Conservation (phyloP, 2,329 filamentous ascomycete species). For the Fusarium sarcochroum region DNA sequence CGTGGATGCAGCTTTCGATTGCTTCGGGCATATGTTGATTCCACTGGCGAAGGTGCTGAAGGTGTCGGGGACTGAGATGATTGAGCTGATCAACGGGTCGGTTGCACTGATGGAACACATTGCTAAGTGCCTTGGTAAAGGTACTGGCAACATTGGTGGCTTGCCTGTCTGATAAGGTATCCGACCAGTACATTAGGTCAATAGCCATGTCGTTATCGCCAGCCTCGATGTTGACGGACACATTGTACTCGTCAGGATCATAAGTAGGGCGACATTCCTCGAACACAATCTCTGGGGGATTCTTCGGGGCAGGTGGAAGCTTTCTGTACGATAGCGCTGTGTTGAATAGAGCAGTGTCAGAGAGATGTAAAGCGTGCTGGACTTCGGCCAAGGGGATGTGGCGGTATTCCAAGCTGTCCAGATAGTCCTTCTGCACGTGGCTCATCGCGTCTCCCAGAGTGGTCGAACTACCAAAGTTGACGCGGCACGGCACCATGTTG, state of each 20-base stretch:
- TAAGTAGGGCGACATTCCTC: conserved; percentile 44
- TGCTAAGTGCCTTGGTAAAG: conserved; percentile 37
- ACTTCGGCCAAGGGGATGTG: conserved; percentile 35
- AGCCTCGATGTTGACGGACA: conserved; percentile 42
- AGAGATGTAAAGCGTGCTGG: conserved; percentile 42
- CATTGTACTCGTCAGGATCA: conserved; percentile 43
- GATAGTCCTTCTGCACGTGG: conserved; percentile 28
- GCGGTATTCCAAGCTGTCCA: conserved; percentile 33
- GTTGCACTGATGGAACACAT: conserved; percentile 32
- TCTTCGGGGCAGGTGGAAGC: conserved; percentile 18
- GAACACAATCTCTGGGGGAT: conserved; percentile 33
- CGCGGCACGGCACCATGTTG: conserved; percentile 69
- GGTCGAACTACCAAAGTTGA: conserved; percentile 49
- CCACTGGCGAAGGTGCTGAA: conserved; percentile 17
- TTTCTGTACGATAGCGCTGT: conserved; percentile 46
- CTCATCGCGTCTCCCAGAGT: conserved; percentile 12
- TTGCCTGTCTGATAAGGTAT: conserved; percentile 36
- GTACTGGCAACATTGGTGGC: conserved; percentile 37
- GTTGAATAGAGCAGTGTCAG: conserved; percentile 42
- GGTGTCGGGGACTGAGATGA: conserved; percentile 18
- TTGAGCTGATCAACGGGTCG: conserved; percentile 19
- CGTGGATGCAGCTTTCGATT: conserved; percentile 32
- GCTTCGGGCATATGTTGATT: conserved; percentile 20
- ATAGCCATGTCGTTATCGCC: conserved; percentile 37
- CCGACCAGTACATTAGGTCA: conserved; percentile 46